Conservation (phyloP, 1,284 basidiomycete genomes). For the Termitomyces sp. region DNA sequence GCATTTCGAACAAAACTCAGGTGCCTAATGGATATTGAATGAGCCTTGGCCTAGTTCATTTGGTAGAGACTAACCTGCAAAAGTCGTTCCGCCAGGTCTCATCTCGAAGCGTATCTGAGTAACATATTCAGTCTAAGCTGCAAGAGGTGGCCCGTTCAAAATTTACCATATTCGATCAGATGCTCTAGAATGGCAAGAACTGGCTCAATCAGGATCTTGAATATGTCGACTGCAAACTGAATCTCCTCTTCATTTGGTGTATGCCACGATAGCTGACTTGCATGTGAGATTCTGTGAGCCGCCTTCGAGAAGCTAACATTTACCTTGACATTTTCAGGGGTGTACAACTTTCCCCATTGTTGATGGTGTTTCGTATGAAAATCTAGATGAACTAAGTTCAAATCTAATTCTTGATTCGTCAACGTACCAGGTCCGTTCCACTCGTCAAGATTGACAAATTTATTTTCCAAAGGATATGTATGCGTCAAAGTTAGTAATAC, state of each 20-base stretch:
- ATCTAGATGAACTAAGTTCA: conserved; percentile 34
- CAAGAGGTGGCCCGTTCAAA: not conserved
- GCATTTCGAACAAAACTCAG: conserved; percentile 63
- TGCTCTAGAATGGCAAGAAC: conserved; percentile 55
- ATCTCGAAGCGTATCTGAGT: conserved; percentile 39
- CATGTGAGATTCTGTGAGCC: not conserved
- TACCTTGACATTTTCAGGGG: conserved; percentile 55
- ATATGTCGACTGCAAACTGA: conserved; percentile 69
- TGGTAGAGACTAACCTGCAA: conserved; percentile 51
- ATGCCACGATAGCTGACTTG: conserved; percentile 73
- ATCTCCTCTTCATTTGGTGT: conserved; percentile 64
- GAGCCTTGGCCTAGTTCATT: not conserved
- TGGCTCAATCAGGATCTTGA: conserved; percentile 70
- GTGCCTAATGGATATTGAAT: conserved; percentile 34
- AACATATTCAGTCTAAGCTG: not conserved
- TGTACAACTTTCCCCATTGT: conserved; percentile 74
- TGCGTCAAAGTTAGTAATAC: conserved; percentile 74
- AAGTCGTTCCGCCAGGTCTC: conserved; percentile 85
- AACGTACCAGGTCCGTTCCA: conserved; percentile 68
- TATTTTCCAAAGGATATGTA: conserved; percentile 81
- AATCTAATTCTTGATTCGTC: not conserved
- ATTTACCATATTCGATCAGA: conserved; percentile 52
- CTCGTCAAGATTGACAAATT: conserved; percentile 77
- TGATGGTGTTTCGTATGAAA: conserved; percentile 71
- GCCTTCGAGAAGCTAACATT: conserved; percentile 7